Evolutionary conservation across 164 flowering plant genomes (phyloP), one percentile per base, ranked within the genome.

Genomic region (Magnolia kwangsiensis): DNA sequence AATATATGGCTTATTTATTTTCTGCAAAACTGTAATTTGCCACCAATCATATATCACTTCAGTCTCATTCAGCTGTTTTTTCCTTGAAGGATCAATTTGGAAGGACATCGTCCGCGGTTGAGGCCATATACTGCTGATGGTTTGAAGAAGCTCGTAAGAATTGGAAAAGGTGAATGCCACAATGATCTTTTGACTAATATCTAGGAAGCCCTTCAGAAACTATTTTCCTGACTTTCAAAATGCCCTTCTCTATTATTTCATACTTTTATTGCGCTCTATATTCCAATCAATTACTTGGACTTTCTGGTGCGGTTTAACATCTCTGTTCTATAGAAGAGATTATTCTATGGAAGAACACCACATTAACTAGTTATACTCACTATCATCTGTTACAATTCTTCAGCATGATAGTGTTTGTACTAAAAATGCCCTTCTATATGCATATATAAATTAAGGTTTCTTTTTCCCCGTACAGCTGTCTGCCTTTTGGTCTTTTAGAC

Each of bases 31-130:
- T 24, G 29, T 11, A 20, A 14, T 66, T 66, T 11, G 29, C 51
- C 14, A 8, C 50, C 71, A 24, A 13, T 16, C 18, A 19, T 68
- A 10, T 10, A 14, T 31, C 71, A 29, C n/a, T 4, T 74, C 51
- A 27, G 3, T 69, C n/a, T 76, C 63, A 31, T 66, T 23, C 69
- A 16, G 2, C 58, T 81, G 0, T 79, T 68, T 31, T 37, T 68
- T 78, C 23, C 16, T 31, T 75, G 69, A 86, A 94, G 96, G 90
- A 89, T 95, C 73, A 85, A 93, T 84, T 90, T 95, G 76, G 92
- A 91, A 65, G 93, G 88, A 67, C 97, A 87, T 84, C 89, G 92
- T 63, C 97, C 85, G 31, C 84, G 88, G 78, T 91, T 95, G 66
- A 87, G 94, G 84, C 86, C 90, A 18, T 55, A 55, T 55, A 16